These are phyloP conservation scores for Fusarium pseudonygamai DNA, from an alignment of 2,329 filamentous ascomycete species.

Conservation along the genomic window DNA sequence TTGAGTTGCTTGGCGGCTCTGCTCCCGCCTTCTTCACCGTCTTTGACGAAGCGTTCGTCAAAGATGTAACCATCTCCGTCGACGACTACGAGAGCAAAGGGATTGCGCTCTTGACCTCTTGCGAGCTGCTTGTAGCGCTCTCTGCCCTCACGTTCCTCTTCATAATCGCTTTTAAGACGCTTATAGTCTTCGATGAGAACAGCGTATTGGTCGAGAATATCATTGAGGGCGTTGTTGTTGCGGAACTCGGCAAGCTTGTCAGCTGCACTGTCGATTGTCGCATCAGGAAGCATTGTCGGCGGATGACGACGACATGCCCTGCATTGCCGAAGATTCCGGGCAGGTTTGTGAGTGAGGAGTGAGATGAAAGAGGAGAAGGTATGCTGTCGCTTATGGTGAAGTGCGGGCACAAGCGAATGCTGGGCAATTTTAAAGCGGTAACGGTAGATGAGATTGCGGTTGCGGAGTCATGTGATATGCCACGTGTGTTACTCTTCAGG, in stretches of 20 bases:
- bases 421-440: conserved; percentile 2
- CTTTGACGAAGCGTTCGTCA: conserved; percentile 58
- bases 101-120: conserved; percentile 59
- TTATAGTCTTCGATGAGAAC: conserved; percentile 63
- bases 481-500: conserved; percentile 12
- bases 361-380: background rate
- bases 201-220: conserved; percentile 47
- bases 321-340: conserved; percentile 19
- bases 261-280: conserved; percentile 34
- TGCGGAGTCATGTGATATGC: conserved; percentile 8
- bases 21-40: conserved; percentile 63
- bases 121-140: conserved; percentile 65
- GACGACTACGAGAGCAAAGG: conserved; percentile 69
- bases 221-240: conserved; percentile 37
- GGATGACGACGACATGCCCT: conserved; percentile 10
- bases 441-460: background rate
- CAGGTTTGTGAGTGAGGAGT: background rate
- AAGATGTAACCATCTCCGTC: conserved; percentile 70
- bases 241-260: conserved; percentile 47
- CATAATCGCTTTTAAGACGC: conserved; percentile 64
- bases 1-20: conserved; percentile 64
- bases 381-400: conserved; percentile 9
- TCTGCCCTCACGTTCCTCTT: conserved; percentile 62
- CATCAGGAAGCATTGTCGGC: conserved; percentile 35
- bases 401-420: background rate